These are phyloP conservation scores for Punica granatum DNA, from an alignment of 345 rosid genomes.

Conservation along the genomic window DNA sequence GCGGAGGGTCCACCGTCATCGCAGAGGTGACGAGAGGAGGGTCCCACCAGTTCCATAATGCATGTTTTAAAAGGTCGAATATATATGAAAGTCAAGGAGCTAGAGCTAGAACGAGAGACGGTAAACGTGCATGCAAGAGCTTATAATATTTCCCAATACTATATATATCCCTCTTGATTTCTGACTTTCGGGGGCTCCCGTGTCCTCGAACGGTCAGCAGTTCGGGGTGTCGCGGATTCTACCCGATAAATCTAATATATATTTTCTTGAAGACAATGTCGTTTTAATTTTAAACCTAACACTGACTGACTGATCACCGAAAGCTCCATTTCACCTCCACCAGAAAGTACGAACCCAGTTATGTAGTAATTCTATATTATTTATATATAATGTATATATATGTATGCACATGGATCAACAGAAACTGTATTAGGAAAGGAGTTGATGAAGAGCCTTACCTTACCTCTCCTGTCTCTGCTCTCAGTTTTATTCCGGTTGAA, in stretches of 20 bases:
- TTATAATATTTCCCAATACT: neutral
- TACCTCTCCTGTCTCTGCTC: neutral
- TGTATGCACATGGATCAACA: neutral
- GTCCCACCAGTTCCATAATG: no score
- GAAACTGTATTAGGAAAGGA: neutral
- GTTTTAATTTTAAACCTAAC: neutral
- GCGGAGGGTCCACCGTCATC: no score
- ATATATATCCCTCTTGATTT: neutral
- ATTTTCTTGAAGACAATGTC: neutral
- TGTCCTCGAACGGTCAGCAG: conserved; percentile 1
- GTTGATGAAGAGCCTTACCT: neutral
- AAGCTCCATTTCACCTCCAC: conserved; percentile 1
- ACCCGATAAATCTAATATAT: neutral
- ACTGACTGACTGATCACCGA: neutral
- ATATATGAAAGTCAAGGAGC: neutral
- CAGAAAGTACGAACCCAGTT: no score
- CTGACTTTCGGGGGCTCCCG: neutral
- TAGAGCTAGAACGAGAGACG: neutral
- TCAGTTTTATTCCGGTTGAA: neutral
- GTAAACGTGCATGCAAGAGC: neutral
- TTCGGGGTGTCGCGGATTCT: neutral
- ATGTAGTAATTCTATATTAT: no score
- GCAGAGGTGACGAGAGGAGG: no score
- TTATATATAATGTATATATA: neutral
- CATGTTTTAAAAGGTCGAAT: no score